Evolutionary conservation across 805 yeast species (phyloP).

Genomic region (Lachancea waltii): DNA sequence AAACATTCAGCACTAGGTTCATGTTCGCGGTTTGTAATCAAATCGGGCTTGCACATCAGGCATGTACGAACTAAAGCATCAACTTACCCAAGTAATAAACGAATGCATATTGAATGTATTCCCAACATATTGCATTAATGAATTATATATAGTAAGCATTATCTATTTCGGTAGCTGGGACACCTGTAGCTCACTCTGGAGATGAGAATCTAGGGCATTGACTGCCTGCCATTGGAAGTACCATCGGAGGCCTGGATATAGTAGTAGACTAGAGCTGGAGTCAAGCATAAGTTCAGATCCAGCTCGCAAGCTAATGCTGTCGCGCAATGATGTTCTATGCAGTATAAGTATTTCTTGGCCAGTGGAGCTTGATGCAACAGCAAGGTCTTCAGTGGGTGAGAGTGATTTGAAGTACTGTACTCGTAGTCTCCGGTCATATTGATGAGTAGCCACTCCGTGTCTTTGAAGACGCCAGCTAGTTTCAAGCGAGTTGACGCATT

Average conservation of each 20-base stretch:
- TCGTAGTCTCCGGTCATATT: slow-evolving; percentile 1
- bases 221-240: slow-evolving; percentile 7
- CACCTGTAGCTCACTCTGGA: too few species aligned
- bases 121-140: slow-evolving; percentile 5
- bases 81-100: neutral
- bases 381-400: slow-evolving; percentile 5
- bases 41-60: slow-evolving; percentile 16
- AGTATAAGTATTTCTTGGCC: neutral
- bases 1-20: slow-evolving; percentile 31
- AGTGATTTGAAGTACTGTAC: neutral
- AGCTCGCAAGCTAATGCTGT: too few species aligned
- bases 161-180: too few species aligned
- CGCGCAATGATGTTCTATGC: too few species aligned
- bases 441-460: neutral
- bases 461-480: slow-evolving; percentile 6
- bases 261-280: slow-evolving; percentile 4
- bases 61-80: slow-evolving; percentile 18
- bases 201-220: too few species aligned
- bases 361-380: neutral
- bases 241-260: slow-evolving; percentile 7
- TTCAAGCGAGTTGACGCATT: slow-evolving; percentile 3
- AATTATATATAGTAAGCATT: slow-evolving; percentile 1
- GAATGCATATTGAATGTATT: neutral
- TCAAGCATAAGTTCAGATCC: neutral
- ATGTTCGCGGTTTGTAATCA: slow-evolving; percentile 30